These are phyloP conservation scores for Ananas comosus DNA, from an alignment of 176 grass and related monocot species.

Conservation along the genomic window DNA sequence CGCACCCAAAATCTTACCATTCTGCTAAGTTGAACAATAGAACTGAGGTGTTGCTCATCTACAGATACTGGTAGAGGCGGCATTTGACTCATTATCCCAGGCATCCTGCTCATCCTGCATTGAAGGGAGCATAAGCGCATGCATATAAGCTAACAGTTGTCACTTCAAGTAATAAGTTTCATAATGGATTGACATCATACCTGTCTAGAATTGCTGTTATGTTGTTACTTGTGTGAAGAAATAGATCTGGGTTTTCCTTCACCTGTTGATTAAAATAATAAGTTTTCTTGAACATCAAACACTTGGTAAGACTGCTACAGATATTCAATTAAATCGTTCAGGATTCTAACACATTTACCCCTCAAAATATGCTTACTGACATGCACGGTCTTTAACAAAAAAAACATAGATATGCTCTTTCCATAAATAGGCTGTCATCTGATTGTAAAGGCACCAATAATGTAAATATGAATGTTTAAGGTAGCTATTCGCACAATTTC, in stretches of 20 bases:
- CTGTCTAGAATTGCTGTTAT: slow-evolving; percentile 73
- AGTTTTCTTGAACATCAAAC: not conserved
- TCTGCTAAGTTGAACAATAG: slow-evolving; percentile 52
- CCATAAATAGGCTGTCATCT: too few species aligned
- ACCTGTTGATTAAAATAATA: slow-evolving; percentile 30
- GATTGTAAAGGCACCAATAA: too few species aligned
- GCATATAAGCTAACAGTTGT: not conserved
- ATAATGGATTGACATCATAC: slow-evolving; percentile 23
- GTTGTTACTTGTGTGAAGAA: slow-evolving; percentile 57
- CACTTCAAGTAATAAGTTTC: not conserved
- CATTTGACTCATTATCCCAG: slow-evolving; percentile 78
- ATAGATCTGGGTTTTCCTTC: slow-evolving; percentile 41
- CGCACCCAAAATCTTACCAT: slow-evolving; percentile 42
- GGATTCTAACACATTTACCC: too few species aligned
- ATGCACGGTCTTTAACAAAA: too few species aligned
- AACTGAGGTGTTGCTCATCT: slow-evolving; percentile 54
- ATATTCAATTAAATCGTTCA: too few species aligned
- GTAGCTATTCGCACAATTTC: too few species aligned
- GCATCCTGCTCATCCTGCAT: slow-evolving; percentile 52
- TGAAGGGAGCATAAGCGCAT: not conserved
- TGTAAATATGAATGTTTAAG: too few species aligned
- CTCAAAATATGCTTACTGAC: too few species aligned
- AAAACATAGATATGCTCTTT: too few species aligned
- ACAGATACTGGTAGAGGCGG: slow-evolving; percentile 35
- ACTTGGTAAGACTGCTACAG: too few species aligned